Evolutionary conservation across 805 yeast genomes (phyloP), one percentile per base, ranked within the genome.

Genomic region (Schwanniomyces sp.): DNA sequence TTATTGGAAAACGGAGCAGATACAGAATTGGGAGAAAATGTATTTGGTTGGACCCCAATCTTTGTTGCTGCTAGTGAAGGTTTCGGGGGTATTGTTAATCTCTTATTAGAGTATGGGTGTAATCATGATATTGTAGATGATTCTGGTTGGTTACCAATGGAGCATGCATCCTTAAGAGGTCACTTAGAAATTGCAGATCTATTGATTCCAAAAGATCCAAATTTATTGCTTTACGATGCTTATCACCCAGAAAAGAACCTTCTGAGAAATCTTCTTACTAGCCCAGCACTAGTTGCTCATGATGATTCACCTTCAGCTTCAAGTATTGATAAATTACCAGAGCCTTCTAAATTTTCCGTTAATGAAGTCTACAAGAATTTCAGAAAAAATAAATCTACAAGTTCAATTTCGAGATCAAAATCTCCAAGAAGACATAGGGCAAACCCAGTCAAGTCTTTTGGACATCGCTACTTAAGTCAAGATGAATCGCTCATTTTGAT

Each of bases 121-220:
- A 69, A 74, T 7, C 79, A 70, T 48, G 77, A 79, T 39, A 66
- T 73, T 25, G 75, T 79, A 14, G 98, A 92, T 68, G 85, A 82
- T 40, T 85, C 94, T 44, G 97, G 97, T 0, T 92, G 98, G 98
- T 82, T 90, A 16, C 96, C 98, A n/a, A 84, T 90, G 84, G 98
- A 92, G 59, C 98, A 92, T 65, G 97, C 97, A 0, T 85, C 89
- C 42, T 72, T 92, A 40, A 78, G 97, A 56, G 98, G 98, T 5
- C 96, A 91, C 63, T 69, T 91, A 48, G 76, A 72, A 2, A 79
- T 89, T 32, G 85, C 94, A 1, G 81, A 81, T 44, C 56, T 81
- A 58, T 69, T 92, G 46, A 75, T 75, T 27, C 88, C 88, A 1
- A 48, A 55, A 3, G 69, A 78, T 53, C 60, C 52, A 12, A 62